Conservation (phyloP, 1,284 basidiomycete species). For the Tremellales sp. region DNA sequence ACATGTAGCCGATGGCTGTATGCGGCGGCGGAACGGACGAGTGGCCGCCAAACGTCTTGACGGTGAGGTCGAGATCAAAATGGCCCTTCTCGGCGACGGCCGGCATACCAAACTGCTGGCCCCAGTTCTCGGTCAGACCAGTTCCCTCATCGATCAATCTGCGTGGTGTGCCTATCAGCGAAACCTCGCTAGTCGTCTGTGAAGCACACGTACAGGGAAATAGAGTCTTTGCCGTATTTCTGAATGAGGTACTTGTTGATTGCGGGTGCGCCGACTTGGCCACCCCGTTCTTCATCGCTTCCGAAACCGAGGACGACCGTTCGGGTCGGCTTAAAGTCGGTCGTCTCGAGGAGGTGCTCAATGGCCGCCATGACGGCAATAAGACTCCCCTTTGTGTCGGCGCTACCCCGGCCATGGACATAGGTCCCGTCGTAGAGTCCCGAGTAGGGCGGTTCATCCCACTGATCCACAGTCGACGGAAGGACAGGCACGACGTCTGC, state of each 20-base stretch:
- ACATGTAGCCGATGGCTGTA: slow-evolving; percentile 31
- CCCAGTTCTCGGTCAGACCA: slow-evolving; percentile 13
- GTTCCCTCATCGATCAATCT: slow-evolving; percentile 16
- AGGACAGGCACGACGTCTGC: slow-evolving; percentile 60
- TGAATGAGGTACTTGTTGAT: slow-evolving; percentile 53
- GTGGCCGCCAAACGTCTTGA: slow-evolving; percentile 61
- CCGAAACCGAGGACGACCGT: slow-evolving; percentile 61
- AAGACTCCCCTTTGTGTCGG: slow-evolving; percentile 61
- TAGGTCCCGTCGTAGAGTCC: slow-evolving; percentile 59
- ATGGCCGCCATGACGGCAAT: slow-evolving; percentile 58
- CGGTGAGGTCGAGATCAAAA: slow-evolving; percentile 54
- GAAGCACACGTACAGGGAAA: slow-evolving; percentile 53
- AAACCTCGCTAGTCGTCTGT: neutral
- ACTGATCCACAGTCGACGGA: slow-evolving; percentile 54
- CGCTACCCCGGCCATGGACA: slow-evolving; percentile 59
- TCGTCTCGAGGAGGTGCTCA: slow-evolving; percentile 54
- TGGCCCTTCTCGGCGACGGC: slow-evolving; percentile 62
- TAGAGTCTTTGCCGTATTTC: slow-evolving; percentile 56
- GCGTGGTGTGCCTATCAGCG: neutral
- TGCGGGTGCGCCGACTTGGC: slow-evolving; percentile 52
- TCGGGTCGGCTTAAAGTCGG: slow-evolving; percentile 54
- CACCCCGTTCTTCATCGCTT: slow-evolving; percentile 63
- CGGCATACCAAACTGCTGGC: slow-evolving; percentile 52
- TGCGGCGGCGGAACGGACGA: slow-evolving; percentile 55
- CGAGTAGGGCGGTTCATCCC: slow-evolving; percentile 60